Conservation (phyloP, 305 asterid species). For the Fraxinus platypoda region DNA sequence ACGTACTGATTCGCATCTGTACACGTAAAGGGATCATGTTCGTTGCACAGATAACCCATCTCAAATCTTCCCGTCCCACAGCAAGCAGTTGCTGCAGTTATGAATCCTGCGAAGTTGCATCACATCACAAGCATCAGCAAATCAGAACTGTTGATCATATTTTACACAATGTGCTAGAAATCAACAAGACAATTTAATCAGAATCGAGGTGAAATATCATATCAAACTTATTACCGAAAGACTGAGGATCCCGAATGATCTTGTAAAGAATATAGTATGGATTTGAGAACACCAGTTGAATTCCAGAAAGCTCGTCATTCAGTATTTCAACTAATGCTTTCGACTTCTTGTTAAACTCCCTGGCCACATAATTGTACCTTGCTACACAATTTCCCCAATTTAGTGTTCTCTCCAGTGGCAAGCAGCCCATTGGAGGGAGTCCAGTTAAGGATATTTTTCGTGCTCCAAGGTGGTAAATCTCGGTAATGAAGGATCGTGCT, state of each 20-base stretch:
- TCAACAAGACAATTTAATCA: neutral
- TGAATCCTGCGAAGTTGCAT: constrained; percentile 45
- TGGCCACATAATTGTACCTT: constrained; percentile 53
- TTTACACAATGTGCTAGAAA: neutral
- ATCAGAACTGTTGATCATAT: neutral
- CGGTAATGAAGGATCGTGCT: constrained; percentile 48
- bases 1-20: constrained; percentile 61
- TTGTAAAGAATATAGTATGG: constrained; percentile 43
- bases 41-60: constrained; percentile 60
- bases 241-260: constrained; percentile 53
- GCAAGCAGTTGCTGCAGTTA: constrained; percentile 51
- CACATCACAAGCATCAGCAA: neutral
- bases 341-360: constrained; percentile 50
- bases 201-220: neutral
- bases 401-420: constrained; percentile 65
- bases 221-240: constrained; percentile 47
- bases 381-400: constrained; percentile 48
- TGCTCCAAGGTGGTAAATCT: constrained; percentile 60
- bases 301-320: constrained; percentile 51
- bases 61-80: constrained; percentile 77
- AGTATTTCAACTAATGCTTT: constrained; percentile 36
- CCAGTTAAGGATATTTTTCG: constrained; percentile 63
- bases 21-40: constrained; percentile 56
- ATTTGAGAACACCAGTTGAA: constrained; percentile 48
- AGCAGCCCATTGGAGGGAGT: constrained; percentile 80